Evolutionary conservation across 768 basidiomycete genomes (phyloP), one percentile per base, ranked within the genome.

Genomic region (Nevesoporus exiguus): DNA sequence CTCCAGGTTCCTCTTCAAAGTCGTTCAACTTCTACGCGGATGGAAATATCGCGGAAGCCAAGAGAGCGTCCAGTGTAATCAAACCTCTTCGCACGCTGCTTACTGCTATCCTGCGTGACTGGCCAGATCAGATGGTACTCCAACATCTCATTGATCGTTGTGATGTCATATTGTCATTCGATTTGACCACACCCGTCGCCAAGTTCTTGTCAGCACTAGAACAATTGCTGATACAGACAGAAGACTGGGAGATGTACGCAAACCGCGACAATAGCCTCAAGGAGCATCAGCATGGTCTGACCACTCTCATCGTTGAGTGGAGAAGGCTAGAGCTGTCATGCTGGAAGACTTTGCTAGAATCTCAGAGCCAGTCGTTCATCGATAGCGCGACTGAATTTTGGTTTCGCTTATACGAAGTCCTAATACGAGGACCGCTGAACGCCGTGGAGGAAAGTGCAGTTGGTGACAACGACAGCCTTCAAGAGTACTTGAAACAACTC

Each of bases 51-150:
- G 73, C 69, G 3, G 90, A 97, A 68, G 77, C 82, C 33, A 81
- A 75, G 54, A 90, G 82, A 66, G 86, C 79, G 0, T 72, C 80
- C 3, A 66, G 64, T 0, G 66, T 87, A 14, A 66, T 96, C 9
- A 60, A 64, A 5, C 61, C 74, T 5, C 76, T 96, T 19, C 74
- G 75, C 43, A 52, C 52, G 4, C 81, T 85, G 2, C 74, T 98
- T 27, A 61, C 73, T 14, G 54, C 33, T 3, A 76, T 97, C 19
- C 77, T 87, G 24, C 71, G 76, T 56, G 87, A 93, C 60, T 99
- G 93, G 94, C 96, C 97, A 0, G 96, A 98, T 58, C 97, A 99
- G 68, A 93, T 95, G 88, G 91, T 98, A 9, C 77, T 97, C n/a
- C 89, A 88, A 27, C 86, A 96, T 66, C 78, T 99, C 33, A 74